Evolutionary conservation across 2,329 filamentous ascomycete species (phyloP), one percentile per base, ranked within the genome.

Genomic region (Cladophialophora carrionii): DNA sequence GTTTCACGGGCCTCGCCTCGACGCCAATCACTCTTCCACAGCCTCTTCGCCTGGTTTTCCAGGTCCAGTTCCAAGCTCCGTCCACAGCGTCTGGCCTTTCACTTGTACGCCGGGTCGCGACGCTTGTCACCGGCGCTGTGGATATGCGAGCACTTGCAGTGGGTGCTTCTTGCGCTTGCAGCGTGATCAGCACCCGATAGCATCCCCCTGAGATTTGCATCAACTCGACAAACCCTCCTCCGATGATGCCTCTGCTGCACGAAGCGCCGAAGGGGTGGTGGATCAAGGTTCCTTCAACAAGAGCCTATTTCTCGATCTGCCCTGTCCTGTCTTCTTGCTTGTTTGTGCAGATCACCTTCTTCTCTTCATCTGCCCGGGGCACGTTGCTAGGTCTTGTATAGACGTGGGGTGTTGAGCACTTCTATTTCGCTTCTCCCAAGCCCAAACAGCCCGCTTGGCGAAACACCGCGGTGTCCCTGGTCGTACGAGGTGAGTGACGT

Each of bases 1-100:
- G 67, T 69, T 69, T 69, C 67, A 69, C 48, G 32, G 61, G 54
- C 52, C 61, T 51, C 55, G 51, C 52, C 52, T 60, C 58, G 37
- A 20, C 57, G 41, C 54, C 67, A 68, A 66, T 68, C 67, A 65
- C 37, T 62, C 59, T n/a, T n/a, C 31, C 20, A 59, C 62, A 53
- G 26, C 22, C 51, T 49, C 22, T 55, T 60, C 53, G 31, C 51
- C 20, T 24, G 29, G 41, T 34, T 56, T 52, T 54, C 20, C 12
- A 64, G n/a, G 62, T 43, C 55, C 24, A 22, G 46, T 43, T 37
- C 53, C 56, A 62, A 52, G 53, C 56, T 48, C 46, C 51, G 41
- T 51, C 63, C 32, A 56, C n/a, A 48, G 59, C 55, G 59, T 67
- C 65, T 65, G 62, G 65, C 55, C 56, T 57, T 52, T 43, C 48